phyloP scores from a whole-genome alignment of 78 protist genomes.

The Polysphondylium violaceum region DNA sequence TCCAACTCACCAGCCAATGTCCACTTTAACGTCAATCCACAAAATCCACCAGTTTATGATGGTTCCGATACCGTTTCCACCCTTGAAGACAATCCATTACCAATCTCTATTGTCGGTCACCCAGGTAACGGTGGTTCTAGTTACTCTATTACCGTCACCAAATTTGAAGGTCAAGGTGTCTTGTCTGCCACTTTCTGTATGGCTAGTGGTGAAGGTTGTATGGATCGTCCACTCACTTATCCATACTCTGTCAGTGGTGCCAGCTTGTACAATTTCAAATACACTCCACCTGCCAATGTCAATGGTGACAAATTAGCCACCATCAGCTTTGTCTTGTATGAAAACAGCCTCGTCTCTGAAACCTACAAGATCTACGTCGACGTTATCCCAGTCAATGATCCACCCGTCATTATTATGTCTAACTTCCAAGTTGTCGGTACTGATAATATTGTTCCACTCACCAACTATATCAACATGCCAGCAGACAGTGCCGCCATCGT shows the following conservation, averaged over 20 bases:
- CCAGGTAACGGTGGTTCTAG: slow-evolving; percentile 8
- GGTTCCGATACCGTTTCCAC: not conserved
- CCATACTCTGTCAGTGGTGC: not conserved
- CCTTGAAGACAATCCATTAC: not conserved
- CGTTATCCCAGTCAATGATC: slow-evolving; percentile 67
- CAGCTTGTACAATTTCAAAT: not conserved
- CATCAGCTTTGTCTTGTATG: slow-evolving; percentile 3
- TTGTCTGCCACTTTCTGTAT: not conserved
- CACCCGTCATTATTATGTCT: slow-evolving; percentile 22
- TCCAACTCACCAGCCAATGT: not conserved
- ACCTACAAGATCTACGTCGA: slow-evolving; percentile 15
- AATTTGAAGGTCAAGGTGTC: not conserved
- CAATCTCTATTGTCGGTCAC: not conserved
- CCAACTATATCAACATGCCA: not conserved
- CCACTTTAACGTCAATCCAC: slow-evolving; percentile 16
- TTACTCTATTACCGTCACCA: not conserved
- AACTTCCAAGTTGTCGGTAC: not conserved
- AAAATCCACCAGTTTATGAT: slow-evolving; percentile 24
- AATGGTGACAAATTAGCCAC: slow-evolving; percentile 23
- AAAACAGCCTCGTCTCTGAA: not conserved
- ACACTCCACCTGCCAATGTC: slow-evolving; percentile 19
- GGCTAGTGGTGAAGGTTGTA: slow-evolving; percentile 23
- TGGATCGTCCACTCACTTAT: not conserved
- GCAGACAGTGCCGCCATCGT: not conserved
- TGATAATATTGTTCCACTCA: not conserved